Conservation (phyloP, 768 basidiomycete genomes). For the Cantharellus cinnabarinus region DNA sequence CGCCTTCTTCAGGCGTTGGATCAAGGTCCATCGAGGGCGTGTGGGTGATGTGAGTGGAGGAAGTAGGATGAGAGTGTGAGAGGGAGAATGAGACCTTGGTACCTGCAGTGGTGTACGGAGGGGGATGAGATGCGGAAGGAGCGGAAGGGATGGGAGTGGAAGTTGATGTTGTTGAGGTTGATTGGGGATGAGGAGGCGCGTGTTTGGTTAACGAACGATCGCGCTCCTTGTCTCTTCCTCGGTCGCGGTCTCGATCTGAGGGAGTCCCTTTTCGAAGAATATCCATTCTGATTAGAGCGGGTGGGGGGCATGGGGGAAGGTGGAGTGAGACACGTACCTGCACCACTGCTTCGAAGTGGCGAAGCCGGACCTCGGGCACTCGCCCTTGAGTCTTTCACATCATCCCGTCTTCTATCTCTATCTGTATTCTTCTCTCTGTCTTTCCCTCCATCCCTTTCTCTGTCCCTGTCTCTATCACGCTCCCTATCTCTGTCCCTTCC, state of each 20-base stretch:
- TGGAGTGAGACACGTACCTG: no score
- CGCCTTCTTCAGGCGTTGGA: constrained; percentile 15
- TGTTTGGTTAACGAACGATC: neutral
- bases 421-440: constrained; percentile 3
- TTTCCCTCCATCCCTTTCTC: constrained; percentile 1
- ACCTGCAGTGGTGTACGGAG: neutral
- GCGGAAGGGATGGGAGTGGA: neutral
- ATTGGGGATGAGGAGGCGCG: neutral
- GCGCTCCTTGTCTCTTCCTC: constrained; percentile 1
- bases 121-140: neutral
- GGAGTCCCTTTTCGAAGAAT: no score
- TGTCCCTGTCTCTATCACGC: neutral
- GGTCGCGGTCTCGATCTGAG: constrained; percentile 14
- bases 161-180: neutral
- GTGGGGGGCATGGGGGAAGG: constrained; percentile 9
- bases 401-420: neutral
- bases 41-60: neutral
- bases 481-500: neutral
- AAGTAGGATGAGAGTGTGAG: neutral
- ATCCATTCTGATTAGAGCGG: constrained; percentile 11
- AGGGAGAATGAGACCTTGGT: neutral
- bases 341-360: neutral
- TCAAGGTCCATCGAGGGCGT: constrained; percentile 1
- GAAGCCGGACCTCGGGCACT: neutral
- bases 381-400: constrained; percentile 4